phyloP scores from a whole-genome alignment of 352 stramenopile species.

The Pythium dissimile region DNA sequence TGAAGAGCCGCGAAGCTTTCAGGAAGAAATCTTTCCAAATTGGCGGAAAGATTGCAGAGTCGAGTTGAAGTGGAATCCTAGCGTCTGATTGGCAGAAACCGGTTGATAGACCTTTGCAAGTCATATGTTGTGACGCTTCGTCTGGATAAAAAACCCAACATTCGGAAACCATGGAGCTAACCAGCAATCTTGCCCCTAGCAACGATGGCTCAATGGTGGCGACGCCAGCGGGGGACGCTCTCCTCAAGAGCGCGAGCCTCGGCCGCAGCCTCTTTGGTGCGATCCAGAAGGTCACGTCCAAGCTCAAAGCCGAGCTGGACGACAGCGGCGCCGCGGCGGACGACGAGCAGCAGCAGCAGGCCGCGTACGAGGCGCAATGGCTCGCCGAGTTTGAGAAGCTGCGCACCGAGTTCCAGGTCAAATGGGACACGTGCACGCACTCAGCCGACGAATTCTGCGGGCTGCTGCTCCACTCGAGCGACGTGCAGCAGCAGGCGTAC shows the following conservation, averaged over 20 bases:
- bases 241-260: conserved; percentile 9
- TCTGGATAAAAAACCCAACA: too few species aligned
- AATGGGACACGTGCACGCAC: conserved; percentile 71
- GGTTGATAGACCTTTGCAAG: too few species aligned
- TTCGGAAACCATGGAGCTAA: too few species aligned
- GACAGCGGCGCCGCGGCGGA: conserved; percentile 30
- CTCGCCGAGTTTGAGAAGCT: conserved; percentile 53
- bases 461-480: conserved; percentile 46
- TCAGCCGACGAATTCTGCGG: conserved; percentile 66
- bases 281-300: conserved; percentile 52
- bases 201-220: too few species aligned
- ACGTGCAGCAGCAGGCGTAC: conserved; percentile 41
- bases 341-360: conserved; percentile 38
- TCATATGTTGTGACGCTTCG: too few species aligned
- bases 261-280: conserved; percentile 44
- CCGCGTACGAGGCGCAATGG: conserved; percentile 54
- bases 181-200: too few species aligned
- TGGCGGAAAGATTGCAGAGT: too few species aligned
- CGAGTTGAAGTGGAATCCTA: too few species aligned
- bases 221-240: not conserved
- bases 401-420: conserved; percentile 37
- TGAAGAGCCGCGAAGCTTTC: too few species aligned
- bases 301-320: conserved; percentile 54
- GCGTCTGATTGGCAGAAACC: too few species aligned
- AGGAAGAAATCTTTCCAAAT: too few species aligned